Evolutionary conservation across 192 early-diverging fungal species (phyloP), one percentile per base, ranked within the genome.

Genomic region (Coemansia sp.): DNA sequence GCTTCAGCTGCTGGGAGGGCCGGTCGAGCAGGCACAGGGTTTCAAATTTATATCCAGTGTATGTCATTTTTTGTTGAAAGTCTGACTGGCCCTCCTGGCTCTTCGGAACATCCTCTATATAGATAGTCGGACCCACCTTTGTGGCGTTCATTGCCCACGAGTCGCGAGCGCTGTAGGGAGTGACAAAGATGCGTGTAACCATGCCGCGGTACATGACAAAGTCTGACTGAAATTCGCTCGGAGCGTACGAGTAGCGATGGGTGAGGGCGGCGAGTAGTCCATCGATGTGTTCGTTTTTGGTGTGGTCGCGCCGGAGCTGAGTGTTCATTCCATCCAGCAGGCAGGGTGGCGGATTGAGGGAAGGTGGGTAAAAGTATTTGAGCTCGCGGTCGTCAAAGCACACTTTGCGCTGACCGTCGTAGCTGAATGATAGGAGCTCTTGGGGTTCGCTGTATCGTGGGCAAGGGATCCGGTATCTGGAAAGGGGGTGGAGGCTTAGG

Each of bases 11-110:
- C 6, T 70, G 59, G 0, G 92, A 85, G 18, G 88, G 85, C 14
- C 76, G 83, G 26, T 80, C 74, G 9, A 92, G 59, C 0, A 90
- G 92, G 38, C 84, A 86, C 9, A 95, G 79, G 2, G 83, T 85
- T 71, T 99, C 96, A 69, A 96, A 97, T 61, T 85, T 86, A 79
- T 99, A 97, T 0, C 96, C 95, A 84, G 89, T 91, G 65, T 94
- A 97, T 37, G 75, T 88, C 87, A 93, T 86, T 28, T 89, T 67
- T 48, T 86, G 85, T 61, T 92, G 86, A 39, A 83, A 40, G 9
- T 86, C 85, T 8, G 76, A 71, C 13, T 59, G 40, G 31, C 83
- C 83, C 10, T 36, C 61, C n/a, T 83, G 70, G 5, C 64, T 58
- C 21, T 84, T 85, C 36, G 81, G 65, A 28, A 90, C 83, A 51